Evolutionary conservation across 176 grass and related monocot species (phyloP), one percentile per base, ranked within the genome.

Genomic region (Thinopyrum elongatum): DNA sequence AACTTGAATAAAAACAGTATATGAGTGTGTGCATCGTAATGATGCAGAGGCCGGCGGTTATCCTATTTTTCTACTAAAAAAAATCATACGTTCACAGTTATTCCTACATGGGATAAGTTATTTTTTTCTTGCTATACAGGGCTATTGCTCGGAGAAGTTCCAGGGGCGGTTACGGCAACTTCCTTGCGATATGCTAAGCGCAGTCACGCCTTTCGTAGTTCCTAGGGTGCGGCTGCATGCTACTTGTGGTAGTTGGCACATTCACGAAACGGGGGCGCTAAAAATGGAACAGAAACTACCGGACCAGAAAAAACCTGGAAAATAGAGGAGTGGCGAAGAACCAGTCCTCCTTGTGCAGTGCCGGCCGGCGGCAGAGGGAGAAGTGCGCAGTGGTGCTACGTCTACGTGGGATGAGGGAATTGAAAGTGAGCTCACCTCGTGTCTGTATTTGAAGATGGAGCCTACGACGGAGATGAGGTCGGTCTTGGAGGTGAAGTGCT

Each of bases 401-500:
- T 8, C 6, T 60, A 10, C 62, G 62, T 65, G 28, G 28, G 62
- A 64, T 29, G 46, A 16, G 13, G 14, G 46, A 51, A 51, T 51
- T 17, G 16, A 19, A 53, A 2, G 49, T 0, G 39, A 46, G 70
- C 25, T 33, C 7, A 97, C 95, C 93, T 95, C 96, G 57, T 86
- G 38, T 65, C 86, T 92, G 76, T 95, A 86, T 7, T 61, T 66
- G 86, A 94, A 91, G 77, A 92, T 49, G 16, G 93, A 88, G 67
- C 42, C 70, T 16, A 95, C 10, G n/a, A 98, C 94, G 68, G 96
- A 95, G 75, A 98, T 47, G 38, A 98, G 0, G 78, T 98, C 94
- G 1, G 96, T 98, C 80, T 98, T 98, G 57, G 90, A 9, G 47
- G 96, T 95, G 92, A 98, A 95, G 70, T 98, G 90, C 19, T 85